phyloP scores from a whole-genome alignment of 768 basidiomycete species.

The Russula olivacea region DNA sequence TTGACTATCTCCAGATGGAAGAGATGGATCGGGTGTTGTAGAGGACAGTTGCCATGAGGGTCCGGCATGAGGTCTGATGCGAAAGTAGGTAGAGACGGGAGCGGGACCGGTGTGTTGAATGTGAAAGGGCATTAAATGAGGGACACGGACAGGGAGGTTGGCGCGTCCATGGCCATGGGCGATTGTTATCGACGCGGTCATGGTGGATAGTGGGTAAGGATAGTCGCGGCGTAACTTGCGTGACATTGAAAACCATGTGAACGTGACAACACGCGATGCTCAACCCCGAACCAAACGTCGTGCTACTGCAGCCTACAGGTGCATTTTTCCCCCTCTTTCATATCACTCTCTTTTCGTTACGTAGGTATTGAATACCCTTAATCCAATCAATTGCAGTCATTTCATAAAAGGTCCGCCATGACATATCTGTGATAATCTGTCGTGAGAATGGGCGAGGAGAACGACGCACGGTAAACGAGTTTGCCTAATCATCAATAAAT shows the following conservation, averaged over 20 bases:
- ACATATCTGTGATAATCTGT: too few relatives aligned
- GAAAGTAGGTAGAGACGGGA: conserved; percentile 68
- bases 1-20: neutral
- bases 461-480: too few relatives aligned
- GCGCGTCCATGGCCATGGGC: neutral
- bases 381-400: too few relatives aligned
- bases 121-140: conserved; percentile 80
- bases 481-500: too few relatives aligned
- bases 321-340: too few relatives aligned
- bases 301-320: too few relatives aligned
- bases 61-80: conserved; percentile 36
- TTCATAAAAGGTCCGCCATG: too few relatives aligned
- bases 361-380: too few relatives aligned
- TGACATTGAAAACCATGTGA: neutral
- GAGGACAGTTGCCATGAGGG: conserved; percentile 15
- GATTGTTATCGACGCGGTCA: conserved; percentile 11
- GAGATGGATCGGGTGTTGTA: conserved; percentile 4
- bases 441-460: too few relatives aligned
- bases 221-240: neutral
- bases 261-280: neutral
- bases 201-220: neutral
- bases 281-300: too few relatives aligned
- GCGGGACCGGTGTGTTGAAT: conserved; percentile 66
- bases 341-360: too few relatives aligned
- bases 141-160: conserved; percentile 28